phyloP scores from a whole-genome alignment of 768 basidiomycete genomes.

The Coprinellus micaceus region DNA sequence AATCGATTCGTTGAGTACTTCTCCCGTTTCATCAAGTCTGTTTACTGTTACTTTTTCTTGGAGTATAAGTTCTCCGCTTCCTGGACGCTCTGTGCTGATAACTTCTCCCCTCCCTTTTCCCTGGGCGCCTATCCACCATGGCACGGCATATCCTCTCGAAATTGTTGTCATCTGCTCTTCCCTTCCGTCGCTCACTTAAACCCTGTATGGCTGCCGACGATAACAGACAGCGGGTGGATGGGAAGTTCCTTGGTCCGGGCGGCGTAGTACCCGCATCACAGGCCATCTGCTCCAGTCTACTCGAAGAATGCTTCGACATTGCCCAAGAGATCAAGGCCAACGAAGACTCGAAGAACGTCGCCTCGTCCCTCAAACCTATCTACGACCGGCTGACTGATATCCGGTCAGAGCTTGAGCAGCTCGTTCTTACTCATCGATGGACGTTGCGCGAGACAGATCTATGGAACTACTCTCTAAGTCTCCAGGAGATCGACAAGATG shows the following conservation, averaged over 20 bases:
- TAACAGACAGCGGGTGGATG: slow-evolving; percentile 84
- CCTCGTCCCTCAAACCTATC: slow-evolving; percentile 83
- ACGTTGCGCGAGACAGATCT: slow-evolving; percentile 91
- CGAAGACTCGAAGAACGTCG: slow-evolving; percentile 86
- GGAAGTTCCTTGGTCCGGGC: slow-evolving; percentile 90
- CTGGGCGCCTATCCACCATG: slow-evolving; percentile 8
- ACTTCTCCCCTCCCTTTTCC: slow-evolving; percentile 10
- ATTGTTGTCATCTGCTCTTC: slow-evolving; percentile 12
- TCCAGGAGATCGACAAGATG: slow-evolving; percentile 97
- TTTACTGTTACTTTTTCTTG: slow-evolving; percentile 24
- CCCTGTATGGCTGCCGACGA: background rate
- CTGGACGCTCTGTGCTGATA: slow-evolving; percentile 13
- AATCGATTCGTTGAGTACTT: slow-evolving; percentile 89
- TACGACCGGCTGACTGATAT: slow-evolving; percentile 88
- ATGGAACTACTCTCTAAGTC: slow-evolving; percentile 87
- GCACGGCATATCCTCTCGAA: slow-evolving; percentile 3
- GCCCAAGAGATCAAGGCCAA: slow-evolving; percentile 91
- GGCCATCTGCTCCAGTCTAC: slow-evolving; percentile 83
- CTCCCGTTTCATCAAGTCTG: slow-evolving; percentile 30
- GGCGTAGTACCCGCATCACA: slow-evolving; percentile 90
- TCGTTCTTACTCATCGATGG: slow-evolving; percentile 96
- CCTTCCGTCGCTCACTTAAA: background rate
- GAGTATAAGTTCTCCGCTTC: slow-evolving; percentile 15
- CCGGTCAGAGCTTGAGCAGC: slow-evolving; percentile 81
- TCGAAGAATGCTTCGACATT: slow-evolving; percentile 97